These are phyloP conservation scores for Thozetella sp. DNA, from an alignment of 495 filamentous ascomycete genomes.

Conservation along the genomic window DNA sequence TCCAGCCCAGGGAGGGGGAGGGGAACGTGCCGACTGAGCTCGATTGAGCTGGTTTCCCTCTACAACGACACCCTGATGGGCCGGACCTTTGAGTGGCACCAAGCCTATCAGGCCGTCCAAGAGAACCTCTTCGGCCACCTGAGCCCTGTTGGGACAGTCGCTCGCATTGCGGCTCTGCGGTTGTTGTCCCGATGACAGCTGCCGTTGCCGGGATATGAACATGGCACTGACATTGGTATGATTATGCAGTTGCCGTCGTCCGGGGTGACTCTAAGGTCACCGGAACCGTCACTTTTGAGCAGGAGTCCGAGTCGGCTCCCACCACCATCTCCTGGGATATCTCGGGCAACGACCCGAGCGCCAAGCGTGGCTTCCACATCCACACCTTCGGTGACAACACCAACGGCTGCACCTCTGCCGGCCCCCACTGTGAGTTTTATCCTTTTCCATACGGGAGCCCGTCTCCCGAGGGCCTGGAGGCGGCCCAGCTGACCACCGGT, in stretches of 20 bases:
- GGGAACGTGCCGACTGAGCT: conserved; percentile 7
- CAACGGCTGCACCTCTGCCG: conserved; percentile 98
- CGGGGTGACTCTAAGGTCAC: conserved; percentile 94
- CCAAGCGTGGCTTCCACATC: conserved; percentile 95
- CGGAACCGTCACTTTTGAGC: conserved; percentile 94
- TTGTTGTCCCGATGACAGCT: not conserved
- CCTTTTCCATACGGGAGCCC: not conserved
- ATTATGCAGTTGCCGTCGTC: conserved; percentile 79
- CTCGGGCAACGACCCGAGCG: conserved; percentile 88
- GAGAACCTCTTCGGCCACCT: conserved; percentile 1
- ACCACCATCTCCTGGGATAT: conserved; percentile 94
- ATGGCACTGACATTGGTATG: conserved; percentile 24
- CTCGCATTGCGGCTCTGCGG: conserved; percentile 1
- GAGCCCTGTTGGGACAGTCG: conserved; percentile 8
- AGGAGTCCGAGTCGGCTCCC: conserved; percentile 73
- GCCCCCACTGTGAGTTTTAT: conserved; percentile 81
- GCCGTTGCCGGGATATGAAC: not conserved
- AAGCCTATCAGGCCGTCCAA: not conserved
- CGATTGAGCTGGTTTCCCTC: conserved; percentile 19
- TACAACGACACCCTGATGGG: conserved; percentile 5
- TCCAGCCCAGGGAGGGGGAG: conserved; percentile 5
- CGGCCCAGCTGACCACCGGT: not conserved
- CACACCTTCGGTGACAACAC: conserved; percentile 99
- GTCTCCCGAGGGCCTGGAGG: not conserved
- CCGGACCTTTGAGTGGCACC: not conserved